Evolutionary conservation across 805 yeast genomes (phyloP).

Genomic region (Isabelozyma rhagii): DNA sequence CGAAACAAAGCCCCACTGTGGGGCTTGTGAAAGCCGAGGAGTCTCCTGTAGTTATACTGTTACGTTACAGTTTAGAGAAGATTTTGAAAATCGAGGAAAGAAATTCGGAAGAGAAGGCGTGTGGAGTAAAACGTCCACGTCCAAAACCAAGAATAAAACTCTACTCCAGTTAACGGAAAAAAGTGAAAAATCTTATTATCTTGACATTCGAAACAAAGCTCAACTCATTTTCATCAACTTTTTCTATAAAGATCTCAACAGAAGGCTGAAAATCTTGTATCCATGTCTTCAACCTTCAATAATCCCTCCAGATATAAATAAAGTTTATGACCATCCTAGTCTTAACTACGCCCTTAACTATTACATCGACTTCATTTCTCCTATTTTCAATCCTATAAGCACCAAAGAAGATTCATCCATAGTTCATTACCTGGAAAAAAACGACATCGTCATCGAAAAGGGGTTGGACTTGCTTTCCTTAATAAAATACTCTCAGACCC

Average conservation of each 20-base stretch:
- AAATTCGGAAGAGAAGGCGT: slow-evolving; percentile 27
- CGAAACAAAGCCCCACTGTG: slow-evolving; percentile 22
- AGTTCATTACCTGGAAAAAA: not conserved
- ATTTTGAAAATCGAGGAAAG: slow-evolving; percentile 19
- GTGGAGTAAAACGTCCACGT: slow-evolving; percentile 14
- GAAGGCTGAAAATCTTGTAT: slow-evolving; percentile 1
- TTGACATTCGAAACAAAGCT: slow-evolving; percentile 8
- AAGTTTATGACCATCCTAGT: slow-evolving; percentile 7
- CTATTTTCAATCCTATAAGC: slow-evolving; percentile 26
- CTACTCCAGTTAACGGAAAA: slow-evolving; percentile 9
- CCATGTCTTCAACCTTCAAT: slow-evolving; percentile 17
- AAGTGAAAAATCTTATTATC: slow-evolving; percentile 11
- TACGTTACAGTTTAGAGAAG: slow-evolving; percentile 22
- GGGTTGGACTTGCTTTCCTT: slow-evolving; percentile 20
- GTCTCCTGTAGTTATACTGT: slow-evolving; percentile 16
- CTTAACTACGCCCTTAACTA: slow-evolving; percentile 20
- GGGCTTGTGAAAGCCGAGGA: slow-evolving; percentile 13
- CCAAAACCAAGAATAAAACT: slow-evolving; percentile 1
- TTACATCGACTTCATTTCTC: slow-evolving; percentile 22
- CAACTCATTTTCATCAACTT: slow-evolving; percentile 17
- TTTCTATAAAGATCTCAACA: slow-evolving; percentile 9
- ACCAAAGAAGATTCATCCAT: not conserved
- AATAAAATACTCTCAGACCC: slow-evolving; percentile 21
- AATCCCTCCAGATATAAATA: slow-evolving; percentile 15
- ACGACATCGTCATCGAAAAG: slow-evolving; percentile 16